A percentile compares a stretch with the other conserved stretches of the same genome.
These are phyloP conservation scores for Sicyos edulis DNA, from an alignment of 306 rosid species.

Conservation along the genomic window DNA sequence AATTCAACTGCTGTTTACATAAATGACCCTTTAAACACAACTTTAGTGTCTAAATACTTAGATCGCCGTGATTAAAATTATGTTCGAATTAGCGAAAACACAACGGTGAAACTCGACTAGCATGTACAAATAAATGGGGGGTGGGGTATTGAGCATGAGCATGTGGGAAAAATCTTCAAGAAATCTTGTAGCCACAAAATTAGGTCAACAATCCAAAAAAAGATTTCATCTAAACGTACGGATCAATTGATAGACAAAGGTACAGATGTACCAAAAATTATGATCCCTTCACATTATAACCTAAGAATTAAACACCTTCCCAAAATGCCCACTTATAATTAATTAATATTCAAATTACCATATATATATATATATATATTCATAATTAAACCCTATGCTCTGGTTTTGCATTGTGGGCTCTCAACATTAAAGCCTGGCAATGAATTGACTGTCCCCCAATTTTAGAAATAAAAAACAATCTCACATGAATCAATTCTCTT, in stretches of 20 bases:
- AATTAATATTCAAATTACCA: no score
- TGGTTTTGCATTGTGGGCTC: constrained; percentile 16
- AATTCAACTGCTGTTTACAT: no score
- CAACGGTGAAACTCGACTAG: no score
- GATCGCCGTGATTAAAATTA: no score
- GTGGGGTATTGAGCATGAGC: neutral
- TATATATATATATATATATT: no score
- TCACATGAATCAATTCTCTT: constrained; percentile 21
- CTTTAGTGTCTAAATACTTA: no score
- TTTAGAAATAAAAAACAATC: neutral
- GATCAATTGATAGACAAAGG: neutral
- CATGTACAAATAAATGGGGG: no score
- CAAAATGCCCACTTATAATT: neutral
- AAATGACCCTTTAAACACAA: no score
- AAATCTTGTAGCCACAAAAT: neutral
- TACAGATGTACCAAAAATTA: constrained; percentile 18
- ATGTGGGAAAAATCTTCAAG: constrained; percentile 4
- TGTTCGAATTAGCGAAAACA: no score
- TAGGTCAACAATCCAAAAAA: constrained; percentile 12
- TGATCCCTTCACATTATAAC: constrained; percentile 3
- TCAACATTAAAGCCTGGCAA: constrained; percentile 31
- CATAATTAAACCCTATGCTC: constrained; percentile 7
- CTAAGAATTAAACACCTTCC: neutral
- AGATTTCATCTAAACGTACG: constrained; percentile 9
- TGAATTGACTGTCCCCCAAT: constrained; percentile 18